Evolutionary conservation across 441 rosid genomes (phyloP), one percentile per base, ranked within the genome.

Genomic region (Raphanus hybrid): DNA sequence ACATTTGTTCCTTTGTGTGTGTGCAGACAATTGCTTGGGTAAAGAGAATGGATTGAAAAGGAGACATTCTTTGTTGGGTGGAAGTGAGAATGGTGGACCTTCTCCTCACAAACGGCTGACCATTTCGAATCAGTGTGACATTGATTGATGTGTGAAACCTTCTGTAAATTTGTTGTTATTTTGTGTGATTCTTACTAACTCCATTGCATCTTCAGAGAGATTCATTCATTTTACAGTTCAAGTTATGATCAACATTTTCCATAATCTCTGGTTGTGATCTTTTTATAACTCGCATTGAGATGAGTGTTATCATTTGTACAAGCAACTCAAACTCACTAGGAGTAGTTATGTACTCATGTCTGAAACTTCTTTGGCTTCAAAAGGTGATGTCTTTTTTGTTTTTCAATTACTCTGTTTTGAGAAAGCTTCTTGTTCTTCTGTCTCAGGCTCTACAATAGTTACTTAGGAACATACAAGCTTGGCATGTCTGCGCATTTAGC

Each of bases 61-160:
- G 79, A 75, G 69, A 70, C 67, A 75, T 70, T 75, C 79, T 48
- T 65, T 70, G 69, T 70, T 80, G 72, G 73, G 79, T 64, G 82
- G 73, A 70, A 50, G 70, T 70, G 82, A 70, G 16, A 70, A 26
- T 66, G 76, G 79, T 66, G 76, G 79, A 45, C 45, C 75, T 63
- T 8, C 82, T 15, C 75, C 82, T 16, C 59, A 59, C 7, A 75
- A 59, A 75, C 64, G 75, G 37, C 50, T 80, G 69, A 66, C 69
- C 60, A 75, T 39, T 52, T 54, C 78, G 4, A 80, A 59, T 8
- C 79, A 39, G 4, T 70, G 79, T 70, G 59, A 78, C 75, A 63
- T 78, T 74, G 75, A 74, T 74, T 74, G 75, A 75, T 75, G 76
- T 58, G 69, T 74, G 76, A 79, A 69, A 60, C 48, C 27, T 6